Conservation (phyloP, 1,139 yeast species). For the Candida neerlandica region DNA sequence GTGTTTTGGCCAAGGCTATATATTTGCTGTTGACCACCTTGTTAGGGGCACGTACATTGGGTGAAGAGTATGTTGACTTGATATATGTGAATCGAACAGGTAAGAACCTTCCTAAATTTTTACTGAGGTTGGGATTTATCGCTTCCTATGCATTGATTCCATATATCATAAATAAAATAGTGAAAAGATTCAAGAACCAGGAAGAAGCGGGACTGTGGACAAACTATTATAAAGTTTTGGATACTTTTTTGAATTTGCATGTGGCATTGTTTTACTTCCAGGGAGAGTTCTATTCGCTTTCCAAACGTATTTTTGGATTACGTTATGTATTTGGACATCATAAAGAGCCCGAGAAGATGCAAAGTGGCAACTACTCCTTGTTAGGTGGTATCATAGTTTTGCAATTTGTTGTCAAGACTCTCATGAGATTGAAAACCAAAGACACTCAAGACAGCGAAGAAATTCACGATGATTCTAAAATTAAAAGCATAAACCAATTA, state of each 20-base stretch:
- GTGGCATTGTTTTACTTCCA: conserved; percentile 78
- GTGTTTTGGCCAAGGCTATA: conserved; percentile 56
- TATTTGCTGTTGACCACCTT: conserved; percentile 76
- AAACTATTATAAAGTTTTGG: conserved; percentile 49
- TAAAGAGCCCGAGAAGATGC: conserved; percentile 47
- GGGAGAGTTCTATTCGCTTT: conserved; percentile 77
- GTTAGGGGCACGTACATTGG: conserved; percentile 77
- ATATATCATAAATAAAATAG: conserved; percentile 42
- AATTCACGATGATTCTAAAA: conserved; percentile 16
- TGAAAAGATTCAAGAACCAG: conserved; percentile 27
- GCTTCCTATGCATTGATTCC: conserved; percentile 61
- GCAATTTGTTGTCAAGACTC: conserved; percentile 56
- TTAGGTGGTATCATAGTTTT: conserved; percentile 70
- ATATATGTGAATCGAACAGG: conserved; percentile 64
- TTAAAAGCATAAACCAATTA: conserved; percentile 23
- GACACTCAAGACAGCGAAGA: conserved; percentile 21
- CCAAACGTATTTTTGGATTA: conserved; percentile 77
- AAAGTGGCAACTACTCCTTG: conserved; percentile 69
- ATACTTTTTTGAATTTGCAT: conserved; percentile 64
- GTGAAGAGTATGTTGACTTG: conserved; percentile 92
- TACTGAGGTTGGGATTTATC: conserved; percentile 54
- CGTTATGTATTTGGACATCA: conserved; percentile 75
- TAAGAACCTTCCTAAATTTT: conserved; percentile 48
- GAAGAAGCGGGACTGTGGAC: conserved; percentile 21
- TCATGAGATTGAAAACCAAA: conserved; percentile 36